Conservation (phyloP, 257 asterid genomes). For the Nicotiana attenuata region DNA sequence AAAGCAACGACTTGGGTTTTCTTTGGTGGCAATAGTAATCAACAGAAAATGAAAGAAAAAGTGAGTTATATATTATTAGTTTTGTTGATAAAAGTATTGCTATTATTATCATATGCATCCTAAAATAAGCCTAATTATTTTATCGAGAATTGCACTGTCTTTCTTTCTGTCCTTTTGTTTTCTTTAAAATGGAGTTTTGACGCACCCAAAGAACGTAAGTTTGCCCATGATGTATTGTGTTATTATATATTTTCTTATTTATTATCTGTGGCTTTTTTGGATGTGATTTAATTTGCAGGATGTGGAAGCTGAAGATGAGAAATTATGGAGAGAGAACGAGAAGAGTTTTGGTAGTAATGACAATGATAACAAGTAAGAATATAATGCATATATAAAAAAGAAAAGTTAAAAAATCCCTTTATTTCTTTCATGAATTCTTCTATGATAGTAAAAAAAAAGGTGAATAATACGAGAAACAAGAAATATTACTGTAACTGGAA, state of each 20-base stretch:
- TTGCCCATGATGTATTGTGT: no score
- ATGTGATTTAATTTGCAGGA: conserved; percentile 25
- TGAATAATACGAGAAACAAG: background rate
- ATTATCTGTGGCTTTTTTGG: background rate
- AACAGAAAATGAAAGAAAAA: conserved; percentile 24
- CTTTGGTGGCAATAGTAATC: background rate
- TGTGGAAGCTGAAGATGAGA: conserved; percentile 26
- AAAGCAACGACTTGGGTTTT: conserved; percentile 29
- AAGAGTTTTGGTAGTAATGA: conserved; percentile 23
- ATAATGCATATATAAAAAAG: conserved; percentile 11
- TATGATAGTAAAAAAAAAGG: background rate
- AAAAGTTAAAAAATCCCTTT: conserved; percentile 9
- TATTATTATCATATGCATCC: background rate
- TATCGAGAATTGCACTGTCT: background rate
- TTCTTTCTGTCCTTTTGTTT: background rate
- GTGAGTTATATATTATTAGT: conserved; percentile 13
- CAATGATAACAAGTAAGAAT: conserved; percentile 45
- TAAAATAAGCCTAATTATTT: background rate
- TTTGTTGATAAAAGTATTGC: background rate
- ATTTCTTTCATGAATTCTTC: conserved; percentile 21
- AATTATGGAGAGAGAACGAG: conserved; percentile 19
- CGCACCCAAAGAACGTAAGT: no score
- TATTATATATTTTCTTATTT: background rate
- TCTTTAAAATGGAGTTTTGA: background rate
- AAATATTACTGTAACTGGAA: background rate